phyloP scores from a whole-genome alignment of 116 monocot genomes.

The Trichopus zeylanicus region DNA sequence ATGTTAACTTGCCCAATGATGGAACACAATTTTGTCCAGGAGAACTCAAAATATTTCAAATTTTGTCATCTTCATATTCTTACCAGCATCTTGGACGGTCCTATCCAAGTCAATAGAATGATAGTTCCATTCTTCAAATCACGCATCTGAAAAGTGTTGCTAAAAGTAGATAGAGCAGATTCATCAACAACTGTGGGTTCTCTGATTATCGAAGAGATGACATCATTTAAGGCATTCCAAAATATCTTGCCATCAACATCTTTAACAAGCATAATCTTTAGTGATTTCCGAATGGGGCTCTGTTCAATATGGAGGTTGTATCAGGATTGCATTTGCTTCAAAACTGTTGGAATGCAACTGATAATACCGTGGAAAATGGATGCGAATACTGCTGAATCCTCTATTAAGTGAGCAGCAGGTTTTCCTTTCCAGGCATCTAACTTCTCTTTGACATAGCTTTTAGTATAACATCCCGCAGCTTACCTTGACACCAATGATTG shows the following conservation, averaged over 20 bases:
- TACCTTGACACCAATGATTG: constrained; percentile 78
- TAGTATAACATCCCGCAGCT: constrained; percentile 63
- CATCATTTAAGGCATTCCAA: constrained; percentile 76
- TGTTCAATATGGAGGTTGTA: constrained; percentile 16
- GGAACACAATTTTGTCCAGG: too few species aligned
- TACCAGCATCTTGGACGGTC: constrained; percentile 71
- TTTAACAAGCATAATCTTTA: constrained; percentile 55
- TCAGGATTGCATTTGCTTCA: background rate
- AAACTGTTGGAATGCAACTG: background rate
- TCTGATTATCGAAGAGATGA: constrained; percentile 52
- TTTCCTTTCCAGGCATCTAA: constrained; percentile 39
- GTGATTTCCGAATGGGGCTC: constrained; percentile 49
- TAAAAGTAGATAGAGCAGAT: constrained; percentile 42
- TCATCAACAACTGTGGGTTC: constrained; percentile 34
- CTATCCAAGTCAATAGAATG: constrained; percentile 55
- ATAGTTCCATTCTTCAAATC: constrained; percentile 51
- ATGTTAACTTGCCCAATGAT: background rate
- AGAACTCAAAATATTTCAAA: too few species aligned
- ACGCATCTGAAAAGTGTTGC: constrained; percentile 43
- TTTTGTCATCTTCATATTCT: background rate
- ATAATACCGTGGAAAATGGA: constrained; percentile 37
- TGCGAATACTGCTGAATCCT: constrained; percentile 37
- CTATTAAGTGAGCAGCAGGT: constrained; percentile 21
- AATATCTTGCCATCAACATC: constrained; percentile 76
- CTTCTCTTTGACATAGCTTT: constrained; percentile 13